Conservation (phyloP, 352 stramenopile genomes). For the Paralagenidium karlingii region DNA sequence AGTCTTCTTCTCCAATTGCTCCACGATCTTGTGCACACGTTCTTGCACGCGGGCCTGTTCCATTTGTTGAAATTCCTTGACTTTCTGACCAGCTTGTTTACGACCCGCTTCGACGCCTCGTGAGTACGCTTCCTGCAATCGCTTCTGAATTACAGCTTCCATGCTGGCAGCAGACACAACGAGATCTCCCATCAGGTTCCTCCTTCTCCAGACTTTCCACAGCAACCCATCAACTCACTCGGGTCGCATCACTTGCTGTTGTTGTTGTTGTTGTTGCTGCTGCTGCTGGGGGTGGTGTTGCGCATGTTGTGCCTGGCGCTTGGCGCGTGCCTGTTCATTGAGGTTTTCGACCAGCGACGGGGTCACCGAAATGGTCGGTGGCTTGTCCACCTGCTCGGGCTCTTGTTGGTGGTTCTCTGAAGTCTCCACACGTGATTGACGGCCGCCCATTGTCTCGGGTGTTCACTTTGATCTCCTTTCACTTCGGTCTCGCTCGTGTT, state of each 20-base stretch:
- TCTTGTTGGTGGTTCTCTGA: no score
- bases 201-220: background rate
- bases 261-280: conserved; percentile 5
- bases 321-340: conserved; percentile 20
- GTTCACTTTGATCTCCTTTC: no score
- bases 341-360: conserved; percentile 58
- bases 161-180: conserved; percentile 14
- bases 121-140: conserved; percentile 57
- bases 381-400: no score
- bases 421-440: no score
- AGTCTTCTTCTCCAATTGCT: conserved; percentile 73
- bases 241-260: conserved; percentile 8
- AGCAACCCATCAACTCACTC: background rate
- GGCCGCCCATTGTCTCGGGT: no score
- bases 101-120: conserved; percentile 59
- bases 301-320: background rate
- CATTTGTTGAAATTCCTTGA: conserved; percentile 19
- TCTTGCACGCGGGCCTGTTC: conserved; percentile 46
- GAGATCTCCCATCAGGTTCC: no score
- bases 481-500: no score
- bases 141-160: conserved; percentile 50
- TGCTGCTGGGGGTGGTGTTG: conserved; percentile 7
- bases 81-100: conserved; percentile 32
- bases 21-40: conserved; percentile 61
- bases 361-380: conserved; percentile 59